phyloP scores from a whole-genome alignment of 768 basidiomycete genomes.

The Saitozyma sp. region DNA sequence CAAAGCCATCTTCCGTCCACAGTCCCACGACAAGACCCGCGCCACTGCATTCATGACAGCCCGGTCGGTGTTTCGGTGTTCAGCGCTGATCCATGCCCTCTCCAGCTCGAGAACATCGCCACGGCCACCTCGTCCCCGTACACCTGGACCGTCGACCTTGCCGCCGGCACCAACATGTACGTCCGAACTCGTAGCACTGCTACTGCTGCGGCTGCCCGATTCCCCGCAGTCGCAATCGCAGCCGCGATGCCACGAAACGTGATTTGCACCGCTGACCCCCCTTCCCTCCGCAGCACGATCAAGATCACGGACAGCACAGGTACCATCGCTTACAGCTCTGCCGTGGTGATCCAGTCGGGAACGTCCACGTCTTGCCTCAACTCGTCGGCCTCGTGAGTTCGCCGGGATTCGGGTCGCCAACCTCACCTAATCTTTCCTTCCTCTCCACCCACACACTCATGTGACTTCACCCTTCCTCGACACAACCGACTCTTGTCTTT shows the following conservation, averaged over 20 bases:
- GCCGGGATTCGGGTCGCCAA: too few relatives aligned
- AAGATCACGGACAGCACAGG: slow-evolving; percentile 42
- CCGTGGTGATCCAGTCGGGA: slow-evolving; percentile 42
- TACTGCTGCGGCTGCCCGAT: too few relatives aligned
- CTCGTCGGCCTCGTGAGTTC: slow-evolving; percentile 2
- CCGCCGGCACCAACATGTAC: slow-evolving; percentile 35
- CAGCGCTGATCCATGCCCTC: neutral
- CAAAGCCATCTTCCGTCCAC: too few relatives aligned
- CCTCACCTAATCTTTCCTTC: too few relatives aligned
- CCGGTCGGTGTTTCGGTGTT: neutral
- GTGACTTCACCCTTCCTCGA: too few relatives aligned
- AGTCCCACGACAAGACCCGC: too few relatives aligned
- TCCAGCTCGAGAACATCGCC: slow-evolving; percentile 20
- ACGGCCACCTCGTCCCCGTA: slow-evolving; percentile 14
- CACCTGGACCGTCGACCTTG: slow-evolving; percentile 34
- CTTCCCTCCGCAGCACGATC: slow-evolving; percentile 18
- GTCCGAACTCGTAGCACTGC: neutral
- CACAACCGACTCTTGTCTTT: neutral
- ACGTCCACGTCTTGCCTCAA: slow-evolving; percentile 36
- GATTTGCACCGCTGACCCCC: too few relatives aligned
- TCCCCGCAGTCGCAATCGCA: neutral
- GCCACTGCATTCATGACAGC: neutral
- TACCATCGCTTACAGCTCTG: slow-evolving; percentile 29
- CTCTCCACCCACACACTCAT: too few relatives aligned
- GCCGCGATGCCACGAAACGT: too few relatives aligned